phyloP scores from a whole-genome alignment of 1,284 basidiomycete species.

The Ganoderma multipileum region DNA sequence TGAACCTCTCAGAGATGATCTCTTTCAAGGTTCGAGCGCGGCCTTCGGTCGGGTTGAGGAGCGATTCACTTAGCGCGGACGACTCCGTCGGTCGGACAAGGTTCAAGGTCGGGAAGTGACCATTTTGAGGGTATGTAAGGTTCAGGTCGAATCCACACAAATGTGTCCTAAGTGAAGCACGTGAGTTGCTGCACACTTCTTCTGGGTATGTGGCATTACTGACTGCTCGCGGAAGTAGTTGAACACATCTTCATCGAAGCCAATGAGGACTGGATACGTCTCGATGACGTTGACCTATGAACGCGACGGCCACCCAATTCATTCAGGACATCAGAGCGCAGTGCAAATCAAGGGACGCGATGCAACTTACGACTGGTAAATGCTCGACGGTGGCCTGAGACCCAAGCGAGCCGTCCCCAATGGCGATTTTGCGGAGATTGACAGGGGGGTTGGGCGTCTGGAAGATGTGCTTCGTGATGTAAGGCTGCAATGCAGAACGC shows the following conservation, averaged over 20 bases:
- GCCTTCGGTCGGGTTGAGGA: constrained; percentile 23
- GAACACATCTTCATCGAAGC: constrained; percentile 69
- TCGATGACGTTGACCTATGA: constrained; percentile 60
- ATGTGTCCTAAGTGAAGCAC: constrained; percentile 23
- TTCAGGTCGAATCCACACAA: constrained; percentile 64
- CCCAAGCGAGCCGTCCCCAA: constrained; percentile 70
- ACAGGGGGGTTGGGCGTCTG: constrained; percentile 65
- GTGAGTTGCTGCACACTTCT: neutral
- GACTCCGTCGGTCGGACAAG: constrained; percentile 18
- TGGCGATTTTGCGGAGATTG: constrained; percentile 66
- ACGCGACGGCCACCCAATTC: neutral
- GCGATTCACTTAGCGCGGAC: constrained; percentile 19
- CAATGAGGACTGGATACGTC: constrained; percentile 75
- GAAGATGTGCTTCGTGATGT: constrained; percentile 72
- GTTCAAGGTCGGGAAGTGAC: constrained; percentile 51
- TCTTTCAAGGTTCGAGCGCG: constrained; percentile 18
- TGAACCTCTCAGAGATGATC: constrained; percentile 24
- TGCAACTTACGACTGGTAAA: constrained; percentile 54
- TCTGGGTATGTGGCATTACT: constrained; percentile 26
- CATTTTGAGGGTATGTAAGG: constrained; percentile 70
- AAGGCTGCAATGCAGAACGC: constrained; percentile 52
- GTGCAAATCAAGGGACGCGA: neutral
- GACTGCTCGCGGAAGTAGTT: constrained; percentile 72
- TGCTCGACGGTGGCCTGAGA: constrained; percentile 54
- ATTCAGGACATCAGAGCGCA: neutral